Percentiles rank a stretch among this genome's conserved stretches.
These are phyloP conservation scores for Haematococcus sp. DNA, from an alignment of 139 green algal genomes.

Conservation along the genomic window DNA sequence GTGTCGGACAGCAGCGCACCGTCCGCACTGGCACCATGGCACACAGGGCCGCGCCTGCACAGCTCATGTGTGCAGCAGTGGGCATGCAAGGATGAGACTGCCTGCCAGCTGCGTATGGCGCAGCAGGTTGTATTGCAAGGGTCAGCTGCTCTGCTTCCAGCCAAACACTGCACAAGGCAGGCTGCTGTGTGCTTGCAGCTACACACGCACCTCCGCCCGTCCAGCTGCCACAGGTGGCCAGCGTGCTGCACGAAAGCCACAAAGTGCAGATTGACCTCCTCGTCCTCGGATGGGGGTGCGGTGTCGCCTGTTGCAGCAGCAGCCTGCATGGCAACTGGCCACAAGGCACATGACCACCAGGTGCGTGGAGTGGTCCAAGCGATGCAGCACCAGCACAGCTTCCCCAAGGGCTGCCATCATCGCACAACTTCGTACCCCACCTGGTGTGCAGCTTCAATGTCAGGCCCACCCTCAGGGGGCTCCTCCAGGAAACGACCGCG, in stretches of 20 bases:
- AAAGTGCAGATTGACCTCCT: slow-evolving; percentile 89
- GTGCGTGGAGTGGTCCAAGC: background rate
- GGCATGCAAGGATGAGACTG: slow-evolving; percentile 25
- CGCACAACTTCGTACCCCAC: no score
- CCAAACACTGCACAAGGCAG: background rate
- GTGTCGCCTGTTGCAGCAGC: slow-evolving; percentile 72
- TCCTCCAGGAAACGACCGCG: slow-evolving; percentile 77
- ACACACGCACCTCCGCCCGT: background rate
- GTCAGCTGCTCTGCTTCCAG: background rate
- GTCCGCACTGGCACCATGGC: slow-evolving; percentile 58
- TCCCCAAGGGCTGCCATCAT: background rate
- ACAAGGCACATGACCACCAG: background rate
- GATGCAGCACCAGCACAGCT: background rate
- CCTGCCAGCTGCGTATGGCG: no score
- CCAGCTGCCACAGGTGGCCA: slow-evolving; percentile 11
- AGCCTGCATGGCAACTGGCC: slow-evolving; percentile 33
- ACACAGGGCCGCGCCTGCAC: slow-evolving; percentile 72
- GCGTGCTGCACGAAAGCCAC: slow-evolving; percentile 69
- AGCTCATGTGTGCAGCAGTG: slow-evolving; percentile 85
- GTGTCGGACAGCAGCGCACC: slow-evolving; percentile 67
- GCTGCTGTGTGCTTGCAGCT: background rate
- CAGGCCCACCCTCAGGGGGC: slow-evolving; percentile 64
- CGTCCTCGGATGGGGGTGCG: slow-evolving; percentile 55
- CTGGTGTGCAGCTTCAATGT: slow-evolving; percentile 83
- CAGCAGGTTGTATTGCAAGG: no score